These are phyloP conservation scores for Pythium graminicola DNA, from an alignment of 352 stramenopile species.

Conservation along the genomic window DNA sequence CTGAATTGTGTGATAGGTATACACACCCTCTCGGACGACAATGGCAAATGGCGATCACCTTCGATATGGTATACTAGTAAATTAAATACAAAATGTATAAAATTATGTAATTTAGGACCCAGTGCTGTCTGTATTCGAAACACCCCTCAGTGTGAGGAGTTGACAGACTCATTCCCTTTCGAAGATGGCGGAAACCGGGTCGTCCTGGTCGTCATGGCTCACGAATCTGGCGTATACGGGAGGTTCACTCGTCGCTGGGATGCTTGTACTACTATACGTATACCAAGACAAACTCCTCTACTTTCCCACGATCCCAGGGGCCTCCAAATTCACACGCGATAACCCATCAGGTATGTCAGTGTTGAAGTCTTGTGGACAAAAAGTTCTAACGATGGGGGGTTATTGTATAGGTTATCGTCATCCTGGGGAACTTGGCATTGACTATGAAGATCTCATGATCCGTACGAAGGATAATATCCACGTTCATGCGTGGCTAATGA, in stretches of 20 bases:
- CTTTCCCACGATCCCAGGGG: conserved; percentile 69
- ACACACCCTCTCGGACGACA: too few relatives aligned
- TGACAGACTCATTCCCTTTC: too few relatives aligned
- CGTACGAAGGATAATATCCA: conserved; percentile 68
- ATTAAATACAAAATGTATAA: too few relatives aligned
- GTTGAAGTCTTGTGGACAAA: neutral
- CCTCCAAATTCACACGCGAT: conserved; percentile 74
- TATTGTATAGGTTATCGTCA: conserved; percentile 66
- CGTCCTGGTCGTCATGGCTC: conserved; percentile 49
- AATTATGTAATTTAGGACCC: neutral
- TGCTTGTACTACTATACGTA: conserved; percentile 67
- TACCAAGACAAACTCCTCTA: conserved; percentile 83
- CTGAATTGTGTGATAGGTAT: too few relatives aligned
- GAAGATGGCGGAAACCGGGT: conserved; percentile 32
- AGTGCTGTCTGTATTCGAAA: neutral
- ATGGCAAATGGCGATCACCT: too few relatives aligned
- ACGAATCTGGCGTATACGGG: conserved; percentile 56
- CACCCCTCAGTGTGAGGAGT: too few relatives aligned
- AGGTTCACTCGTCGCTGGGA: conserved; percentile 46
- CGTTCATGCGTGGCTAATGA: conserved; percentile 91
- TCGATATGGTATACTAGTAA: too few relatives aligned
- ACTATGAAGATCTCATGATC: conserved; percentile 90
- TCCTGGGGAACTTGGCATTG: conserved; percentile 80
- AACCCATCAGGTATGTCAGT: conserved; percentile 51
- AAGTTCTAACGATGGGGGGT: too few relatives aligned